Conservation (phyloP, 371 early-diverging fungal genomes). For the Lichtheimia hyalospora region DNA sequence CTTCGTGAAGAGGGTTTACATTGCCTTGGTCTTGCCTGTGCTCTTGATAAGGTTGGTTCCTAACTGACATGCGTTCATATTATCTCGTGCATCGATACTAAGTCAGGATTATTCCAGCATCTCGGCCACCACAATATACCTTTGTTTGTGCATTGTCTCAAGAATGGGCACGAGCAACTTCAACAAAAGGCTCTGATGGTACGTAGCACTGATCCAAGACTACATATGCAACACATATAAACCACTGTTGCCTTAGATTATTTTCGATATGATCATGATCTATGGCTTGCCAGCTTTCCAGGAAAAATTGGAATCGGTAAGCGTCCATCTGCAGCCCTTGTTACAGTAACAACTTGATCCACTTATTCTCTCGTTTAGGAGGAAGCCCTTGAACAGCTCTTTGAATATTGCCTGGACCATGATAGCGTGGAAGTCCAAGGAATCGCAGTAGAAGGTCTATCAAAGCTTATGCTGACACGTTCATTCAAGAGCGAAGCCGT, state of each 20-base stretch:
- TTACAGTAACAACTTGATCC: too few species aligned
- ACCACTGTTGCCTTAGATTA: slow-evolving; percentile 37
- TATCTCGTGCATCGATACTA: neutral
- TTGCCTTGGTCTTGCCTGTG: slow-evolving; percentile 79
- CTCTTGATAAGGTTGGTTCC: slow-evolving; percentile 53
- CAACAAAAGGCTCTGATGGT: slow-evolving; percentile 51
- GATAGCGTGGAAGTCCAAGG: slow-evolving; percentile 50
- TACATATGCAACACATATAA: neutral
- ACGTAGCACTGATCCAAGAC: slow-evolving; percentile 1
- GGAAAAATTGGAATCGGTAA: slow-evolving; percentile 22
- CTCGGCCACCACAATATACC: slow-evolving; percentile 49
- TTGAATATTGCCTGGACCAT: slow-evolving; percentile 53
- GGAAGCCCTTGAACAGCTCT: slow-evolving; percentile 41
- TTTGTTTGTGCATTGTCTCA: slow-evolving; percentile 44
- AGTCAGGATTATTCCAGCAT: slow-evolving; percentile 14
- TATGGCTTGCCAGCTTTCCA: slow-evolving; percentile 46
- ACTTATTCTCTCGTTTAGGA: slow-evolving; percentile 15
- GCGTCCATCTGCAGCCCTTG: too few species aligned
- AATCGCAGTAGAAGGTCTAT: slow-evolving; percentile 59
- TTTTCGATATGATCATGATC: slow-evolving; percentile 61
- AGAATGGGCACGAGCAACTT: slow-evolving; percentile 43
- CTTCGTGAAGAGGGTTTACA: slow-evolving; percentile 77
- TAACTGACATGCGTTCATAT: neutral
- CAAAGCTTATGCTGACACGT: slow-evolving; percentile 67
- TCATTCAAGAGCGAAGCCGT: slow-evolving; percentile 54